Conservation (phyloP, 257 asterid genomes). For the Plantago elongata region DNA sequence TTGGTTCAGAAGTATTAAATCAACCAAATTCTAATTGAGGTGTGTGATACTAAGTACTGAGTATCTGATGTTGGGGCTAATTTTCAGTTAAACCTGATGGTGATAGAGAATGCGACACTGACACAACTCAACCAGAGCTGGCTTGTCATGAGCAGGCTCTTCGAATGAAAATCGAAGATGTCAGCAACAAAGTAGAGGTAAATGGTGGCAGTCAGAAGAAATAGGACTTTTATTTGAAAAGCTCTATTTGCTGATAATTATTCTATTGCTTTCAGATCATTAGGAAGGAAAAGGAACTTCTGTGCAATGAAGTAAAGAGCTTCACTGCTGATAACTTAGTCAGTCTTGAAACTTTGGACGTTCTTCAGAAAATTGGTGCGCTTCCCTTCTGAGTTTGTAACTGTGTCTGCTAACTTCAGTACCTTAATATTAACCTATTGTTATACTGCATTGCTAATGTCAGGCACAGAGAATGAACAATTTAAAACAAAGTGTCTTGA, state of each 20-base stretch:
- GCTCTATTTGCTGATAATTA: conserved; percentile 3
- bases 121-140: conserved; percentile 33
- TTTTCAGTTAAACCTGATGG: conserved; percentile 38
- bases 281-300: conserved; percentile 41
- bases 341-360: conserved; percentile 43
- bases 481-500: conserved; percentile 64
- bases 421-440: conserved; percentile 11
- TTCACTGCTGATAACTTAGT: conserved; percentile 50
- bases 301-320: conserved; percentile 58
- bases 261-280: conserved; percentile 32
- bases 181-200: conserved; percentile 62
- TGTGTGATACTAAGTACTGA: conserved; percentile 3
- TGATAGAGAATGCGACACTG: conserved; percentile 33
- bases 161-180: conserved; percentile 55
- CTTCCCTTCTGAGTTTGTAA: conserved; percentile 11
- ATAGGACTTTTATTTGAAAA: background rate
- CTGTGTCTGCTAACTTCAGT: conserved; percentile 8
- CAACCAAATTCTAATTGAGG: background rate
- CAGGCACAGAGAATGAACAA: conserved; percentile 59
- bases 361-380: conserved; percentile 69
- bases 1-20: too few species aligned
- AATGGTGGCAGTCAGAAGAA: background rate
- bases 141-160: conserved; percentile 41
- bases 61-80: conserved; percentile 20
- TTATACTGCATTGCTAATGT: conserved; percentile 14